phyloP scores from a whole-genome alignment of 345 rosid species.

The Diplotaxis tenuifolia region DNA sequence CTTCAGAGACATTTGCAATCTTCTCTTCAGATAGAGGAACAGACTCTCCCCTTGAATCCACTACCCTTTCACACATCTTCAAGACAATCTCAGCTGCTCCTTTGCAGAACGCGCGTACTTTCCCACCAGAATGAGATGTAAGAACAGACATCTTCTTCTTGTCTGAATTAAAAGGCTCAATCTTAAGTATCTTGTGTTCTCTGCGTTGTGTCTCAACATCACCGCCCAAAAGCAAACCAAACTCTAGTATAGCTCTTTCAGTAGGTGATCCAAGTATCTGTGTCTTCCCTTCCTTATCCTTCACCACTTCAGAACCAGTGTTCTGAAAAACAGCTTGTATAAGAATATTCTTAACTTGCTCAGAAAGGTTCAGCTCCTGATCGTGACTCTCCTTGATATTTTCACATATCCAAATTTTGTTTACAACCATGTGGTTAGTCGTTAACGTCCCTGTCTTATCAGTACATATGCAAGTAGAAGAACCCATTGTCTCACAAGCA shows the following conservation, averaged over 20 bases:
- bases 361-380: conserved; percentile 48
- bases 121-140: conserved; percentile 64
- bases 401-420: conserved; percentile 68
- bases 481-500: conserved; percentile 99
- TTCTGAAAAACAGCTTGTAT: conserved; percentile 71
- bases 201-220: conserved; percentile 49
- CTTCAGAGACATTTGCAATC: conserved; percentile 40
- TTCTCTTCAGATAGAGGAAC: conserved; percentile 56
- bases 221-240: conserved; percentile 79
- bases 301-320: conserved; percentile 75
- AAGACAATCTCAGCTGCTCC: conserved; percentile 94
- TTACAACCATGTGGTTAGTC: conserved; percentile 90
- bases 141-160: conserved; percentile 93
- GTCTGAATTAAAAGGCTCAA: conserved; percentile 88
- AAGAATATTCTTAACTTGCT: conserved; percentile 49
- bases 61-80: conserved; percentile 72
- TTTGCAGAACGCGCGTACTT: conserved; percentile 78
- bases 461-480: conserved; percentile 85
- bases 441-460: conserved; percentile 97
- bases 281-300: conserved; percentile 68
- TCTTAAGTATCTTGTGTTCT: conserved; percentile 59
- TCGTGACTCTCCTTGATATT: conserved; percentile 39
- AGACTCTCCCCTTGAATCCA: conserved; percentile 52
- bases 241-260: conserved; percentile 79
- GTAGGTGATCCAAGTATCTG: conserved; percentile 84